A percentile compares a stretch with the other conserved stretches of the same genome.
Evolutionary conservation across 768 basidiomycete species (phyloP).

Genomic region (Pisolithus sp.): DNA sequence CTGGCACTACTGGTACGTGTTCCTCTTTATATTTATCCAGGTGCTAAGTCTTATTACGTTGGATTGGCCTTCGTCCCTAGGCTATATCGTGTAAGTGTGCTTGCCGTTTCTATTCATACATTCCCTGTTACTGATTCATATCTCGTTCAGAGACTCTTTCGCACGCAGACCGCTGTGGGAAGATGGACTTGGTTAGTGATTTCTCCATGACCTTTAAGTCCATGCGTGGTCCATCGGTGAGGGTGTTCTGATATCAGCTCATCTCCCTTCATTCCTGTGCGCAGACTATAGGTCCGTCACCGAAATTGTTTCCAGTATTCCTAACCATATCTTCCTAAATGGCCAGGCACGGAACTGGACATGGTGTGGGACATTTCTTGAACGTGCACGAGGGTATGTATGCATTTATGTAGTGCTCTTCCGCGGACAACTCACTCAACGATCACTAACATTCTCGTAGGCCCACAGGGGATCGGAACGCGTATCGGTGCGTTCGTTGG

Average conservation of each 20-base stretch:
- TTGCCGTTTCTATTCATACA: not conserved
- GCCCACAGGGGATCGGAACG: slow-evolving; percentile 50
- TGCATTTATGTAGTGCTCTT: not conserved
- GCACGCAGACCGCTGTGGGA: slow-evolving; percentile 77
- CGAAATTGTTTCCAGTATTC: not conserved
- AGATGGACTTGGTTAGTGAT: slow-evolving; percentile 69
- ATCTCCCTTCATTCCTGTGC: not conserved
- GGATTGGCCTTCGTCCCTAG: slow-evolving; percentile 21
- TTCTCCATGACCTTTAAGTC: slow-evolving; percentile 2
- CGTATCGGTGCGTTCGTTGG: slow-evolving; percentile 27
- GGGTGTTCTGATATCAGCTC: not conserved
- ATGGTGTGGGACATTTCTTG: slow-evolving; percentile 90
- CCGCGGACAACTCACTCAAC: not conserved
- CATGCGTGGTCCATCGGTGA: not conserved
- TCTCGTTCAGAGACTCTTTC: slow-evolving; percentile 58
- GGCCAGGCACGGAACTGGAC: slow-evolving; percentile 82
- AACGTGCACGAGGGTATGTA: slow-evolving; percentile 79
- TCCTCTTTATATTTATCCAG: not conserved
- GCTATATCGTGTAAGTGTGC: slow-evolving; percentile 46
- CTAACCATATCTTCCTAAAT: slow-evolving; percentile 5
- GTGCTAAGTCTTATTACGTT: not conserved
- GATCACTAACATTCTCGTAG: slow-evolving; percentile 23
- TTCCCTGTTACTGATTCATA: slow-evolving; percentile 1
- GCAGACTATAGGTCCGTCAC: slow-evolving; percentile 50
- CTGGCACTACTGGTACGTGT: slow-evolving; percentile 62